phyloP scores from a whole-genome alignment of 495 filamentous ascomycete genomes.

The Penicillium daleae region DNA sequence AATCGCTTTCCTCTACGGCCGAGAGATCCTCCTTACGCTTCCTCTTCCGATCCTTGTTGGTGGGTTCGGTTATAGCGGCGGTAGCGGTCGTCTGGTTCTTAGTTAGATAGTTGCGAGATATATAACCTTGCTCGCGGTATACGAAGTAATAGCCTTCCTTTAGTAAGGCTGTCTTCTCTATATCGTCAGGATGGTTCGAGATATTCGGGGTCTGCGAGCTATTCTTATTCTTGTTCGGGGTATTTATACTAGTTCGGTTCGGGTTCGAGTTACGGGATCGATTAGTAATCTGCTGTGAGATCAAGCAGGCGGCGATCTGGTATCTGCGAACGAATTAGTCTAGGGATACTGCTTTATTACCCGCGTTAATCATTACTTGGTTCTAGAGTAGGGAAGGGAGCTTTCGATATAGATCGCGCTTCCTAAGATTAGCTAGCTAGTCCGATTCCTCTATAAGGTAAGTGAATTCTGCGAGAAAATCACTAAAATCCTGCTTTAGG shows the following conservation, averaged over 20 bases:
- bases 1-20: neutral
- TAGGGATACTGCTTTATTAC: neutral
- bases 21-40: too few species aligned
- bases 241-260: neutral
- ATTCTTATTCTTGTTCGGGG: neutral
- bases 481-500: neutral
- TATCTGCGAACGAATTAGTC: neutral
- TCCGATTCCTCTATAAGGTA: neutral
- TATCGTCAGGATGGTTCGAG: neutral
- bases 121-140: neutral
- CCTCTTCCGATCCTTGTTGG: neutral
- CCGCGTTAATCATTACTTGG: neutral
- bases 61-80: neutral
- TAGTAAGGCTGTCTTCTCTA: neutral
- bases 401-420: neutral
- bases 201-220: neutral
- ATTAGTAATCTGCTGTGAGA: neutral
- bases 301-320: neutral
- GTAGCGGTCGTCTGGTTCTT: neutral
- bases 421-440: neutral
- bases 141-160: neutral
- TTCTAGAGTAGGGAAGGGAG: neutral
- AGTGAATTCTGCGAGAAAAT: constrained; percentile 2
- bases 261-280: neutral
- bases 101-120: neutral